Evolutionary conservation across 164 flowering plant species (phyloP), one percentile per base, ranked within the genome.

Genomic region (Sextonia rubra): DNA sequence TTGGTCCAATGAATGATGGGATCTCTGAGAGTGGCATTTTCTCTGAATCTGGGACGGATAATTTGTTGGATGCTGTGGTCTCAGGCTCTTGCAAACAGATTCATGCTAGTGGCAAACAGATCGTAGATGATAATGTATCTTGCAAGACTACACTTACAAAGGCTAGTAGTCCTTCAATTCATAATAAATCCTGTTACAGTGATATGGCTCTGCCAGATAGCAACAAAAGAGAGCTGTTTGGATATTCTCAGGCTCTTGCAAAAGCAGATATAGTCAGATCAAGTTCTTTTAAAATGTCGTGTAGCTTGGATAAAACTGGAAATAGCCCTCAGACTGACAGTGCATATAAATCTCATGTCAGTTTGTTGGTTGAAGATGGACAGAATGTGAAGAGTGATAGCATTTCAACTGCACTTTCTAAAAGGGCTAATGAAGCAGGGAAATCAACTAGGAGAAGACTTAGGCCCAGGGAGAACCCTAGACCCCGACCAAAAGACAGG

Each of bases 401-500:
- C 71, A 69, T 70, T 60, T 68, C 56, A 29, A 69, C 29, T 44
- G 62, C 74, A 56, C 77, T 75, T 37, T 66, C 82, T 18, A 84
- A 81, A 80, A 83, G 72, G 74, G 37, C 80, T 44, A 89, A 83
- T 56, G 85, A 84, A 67, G 81, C 83, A 17, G 56, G 76, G 37
- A 92, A 86, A 80, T 61, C 68, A 48, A 73, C 75, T 47, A 90
- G 92, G 47, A 96, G 94, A 84, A 88, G 99, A 81, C 88, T 87
- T 75, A 92, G 89, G 82, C 95, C 99, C 74, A 97, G 99, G 64
- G 99, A 96, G 79, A 94, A 82, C 68, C 89, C 94, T 47, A 83
- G 97, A 73, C 99, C 99, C 44, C 84, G 99, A 81, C 99, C 99
- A 32, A 96, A 96, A 75, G 99, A 96, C 86, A 94, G 99, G 22